Conservation (phyloP, 768 basidiomycete species). For the Suillus fuscotomentosus region DNA sequence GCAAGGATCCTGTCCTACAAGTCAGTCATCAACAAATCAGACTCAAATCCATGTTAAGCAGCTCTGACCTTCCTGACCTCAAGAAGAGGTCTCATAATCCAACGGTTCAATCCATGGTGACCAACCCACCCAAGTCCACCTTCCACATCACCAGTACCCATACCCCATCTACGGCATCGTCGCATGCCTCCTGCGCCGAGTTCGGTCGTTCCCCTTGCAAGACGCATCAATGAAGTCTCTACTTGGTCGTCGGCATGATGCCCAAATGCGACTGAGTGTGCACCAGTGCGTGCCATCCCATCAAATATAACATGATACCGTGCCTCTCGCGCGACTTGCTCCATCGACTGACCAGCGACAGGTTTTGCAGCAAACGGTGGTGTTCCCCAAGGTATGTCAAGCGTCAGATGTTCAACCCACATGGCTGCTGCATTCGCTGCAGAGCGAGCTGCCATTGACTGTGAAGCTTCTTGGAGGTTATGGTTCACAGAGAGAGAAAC, state of each 20-base stretch:
- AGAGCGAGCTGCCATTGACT: conserved; percentile 52
- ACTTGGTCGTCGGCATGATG: conserved; percentile 86
- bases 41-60: background rate
- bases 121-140: conserved; percentile 43
- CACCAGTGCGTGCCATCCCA: conserved; percentile 38
- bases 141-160: conserved; percentile 48
- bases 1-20: conserved; percentile 76
- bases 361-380: conserved; percentile 52
- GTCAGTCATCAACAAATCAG: conserved; percentile 5
- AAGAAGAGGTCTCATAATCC: conserved; percentile 73
- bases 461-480: conserved; percentile 58
- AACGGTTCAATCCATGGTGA: conserved; percentile 57
- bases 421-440: conserved; percentile 38
- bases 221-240: conserved; percentile 75
- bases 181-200: conserved; percentile 70
- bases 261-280: conserved; percentile 55
- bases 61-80: conserved; percentile 61
- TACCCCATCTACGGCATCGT: conserved; percentile 69
- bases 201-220: conserved; percentile 54
- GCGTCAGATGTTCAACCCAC: conserved; percentile 46
- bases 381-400: conserved; percentile 57
- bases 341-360: conserved; percentile 39
- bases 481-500: conserved; percentile 71
- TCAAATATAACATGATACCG: conserved; percentile 54
- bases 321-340: conserved; percentile 55